These are phyloP conservation scores for Pseudovirgaria hyperparasitica DNA, from an alignment of 2,329 filamentous ascomycete genomes.

Conservation along the genomic window DNA sequence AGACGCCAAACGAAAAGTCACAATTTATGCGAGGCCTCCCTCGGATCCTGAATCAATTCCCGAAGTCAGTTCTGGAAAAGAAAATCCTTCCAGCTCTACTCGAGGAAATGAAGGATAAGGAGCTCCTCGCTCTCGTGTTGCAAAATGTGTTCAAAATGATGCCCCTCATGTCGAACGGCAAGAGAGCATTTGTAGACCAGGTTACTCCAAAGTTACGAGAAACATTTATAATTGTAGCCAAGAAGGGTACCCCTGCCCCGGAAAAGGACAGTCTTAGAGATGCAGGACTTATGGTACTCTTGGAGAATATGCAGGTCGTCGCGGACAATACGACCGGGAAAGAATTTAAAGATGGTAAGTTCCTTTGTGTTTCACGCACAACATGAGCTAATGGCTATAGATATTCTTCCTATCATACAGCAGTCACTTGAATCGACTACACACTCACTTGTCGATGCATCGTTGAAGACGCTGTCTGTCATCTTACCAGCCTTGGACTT, in stretches of 20 bases:
- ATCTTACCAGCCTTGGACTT: constrained; percentile 89
- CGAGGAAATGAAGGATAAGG: constrained; percentile 87
- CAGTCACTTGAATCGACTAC: constrained; percentile 79
- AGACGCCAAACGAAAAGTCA: constrained; percentile 80
- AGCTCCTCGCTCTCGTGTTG: constrained; percentile 71
- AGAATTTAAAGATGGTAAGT: constrained; percentile 82
- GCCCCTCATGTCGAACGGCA: constrained; percentile 50
- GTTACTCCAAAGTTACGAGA: constrained; percentile 77
- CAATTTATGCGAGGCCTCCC: constrained; percentile 83
- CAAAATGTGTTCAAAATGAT: constrained; percentile 90
- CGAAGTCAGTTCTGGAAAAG: constrained; percentile 84
- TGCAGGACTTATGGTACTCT: constrained; percentile 77
- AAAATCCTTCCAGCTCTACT: constrained; percentile 81
- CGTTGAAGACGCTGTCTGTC: constrained; percentile 62
- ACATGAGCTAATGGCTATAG: constrained; percentile 37
- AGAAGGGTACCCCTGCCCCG: constrained; percentile 30
- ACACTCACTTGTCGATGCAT: constrained; percentile 76
- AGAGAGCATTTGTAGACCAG: constrained; percentile 68
- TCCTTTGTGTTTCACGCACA: constrained; percentile 2
- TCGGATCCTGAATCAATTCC: constrained; percentile 82
- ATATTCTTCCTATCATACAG: constrained; percentile 76
- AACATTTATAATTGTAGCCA: constrained; percentile 54
- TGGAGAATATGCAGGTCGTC: constrained; percentile 69
- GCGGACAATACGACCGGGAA: constrained; percentile 75
- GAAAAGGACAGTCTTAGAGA: constrained; percentile 78